phyloP scores from a whole-genome alignment of 2,329 filamentous ascomycete species.

The Metarhizium robertsii region DNA sequence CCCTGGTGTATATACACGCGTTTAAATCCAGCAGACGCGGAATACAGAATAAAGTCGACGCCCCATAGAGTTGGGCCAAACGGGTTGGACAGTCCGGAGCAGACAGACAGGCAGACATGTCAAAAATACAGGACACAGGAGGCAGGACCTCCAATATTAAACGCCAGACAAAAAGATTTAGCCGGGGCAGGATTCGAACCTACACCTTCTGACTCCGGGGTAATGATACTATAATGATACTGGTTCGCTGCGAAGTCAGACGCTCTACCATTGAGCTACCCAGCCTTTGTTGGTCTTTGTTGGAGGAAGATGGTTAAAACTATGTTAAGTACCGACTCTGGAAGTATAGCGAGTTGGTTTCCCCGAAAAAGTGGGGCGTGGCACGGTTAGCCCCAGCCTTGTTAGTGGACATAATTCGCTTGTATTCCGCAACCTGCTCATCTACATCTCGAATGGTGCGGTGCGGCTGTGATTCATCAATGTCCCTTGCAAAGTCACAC shows the following conservation, averaged over 20 bases:
- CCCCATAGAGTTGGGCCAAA: conserved; percentile 61
- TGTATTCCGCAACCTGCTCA: not conserved
- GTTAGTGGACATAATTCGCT: conserved; percentile 33
- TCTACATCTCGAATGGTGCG: conserved; percentile 25
- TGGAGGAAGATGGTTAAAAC: too few relatives aligned
- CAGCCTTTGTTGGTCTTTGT: too few relatives aligned
- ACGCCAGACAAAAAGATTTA: too few relatives aligned
- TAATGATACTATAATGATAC: conserved; percentile 12
- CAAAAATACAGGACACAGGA: too few relatives aligned
- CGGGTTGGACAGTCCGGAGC: conserved; percentile 43
- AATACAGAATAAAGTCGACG: conserved; percentile 51
- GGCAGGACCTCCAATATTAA: too few relatives aligned
- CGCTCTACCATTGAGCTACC: too few relatives aligned
- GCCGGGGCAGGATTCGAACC: too few relatives aligned
- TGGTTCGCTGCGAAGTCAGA: conserved; percentile 27
- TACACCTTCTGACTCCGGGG: too few relatives aligned
- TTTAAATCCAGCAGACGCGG: conserved; percentile 43
- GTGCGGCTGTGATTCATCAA: conserved; percentile 56
- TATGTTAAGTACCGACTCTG: conserved; percentile 25
- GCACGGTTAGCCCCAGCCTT: conserved; percentile 24
- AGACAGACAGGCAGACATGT: too few relatives aligned
- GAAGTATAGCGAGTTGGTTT: conserved; percentile 54
- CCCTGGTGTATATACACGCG: conserved; percentile 57
- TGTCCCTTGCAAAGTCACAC: conserved; percentile 51
- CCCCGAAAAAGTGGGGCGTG: conserved; percentile 46